Evolutionary conservation across 164 flowering plant species (phyloP), one percentile per base, ranked within the genome.

Genomic region (Echeveria elegans): DNA sequence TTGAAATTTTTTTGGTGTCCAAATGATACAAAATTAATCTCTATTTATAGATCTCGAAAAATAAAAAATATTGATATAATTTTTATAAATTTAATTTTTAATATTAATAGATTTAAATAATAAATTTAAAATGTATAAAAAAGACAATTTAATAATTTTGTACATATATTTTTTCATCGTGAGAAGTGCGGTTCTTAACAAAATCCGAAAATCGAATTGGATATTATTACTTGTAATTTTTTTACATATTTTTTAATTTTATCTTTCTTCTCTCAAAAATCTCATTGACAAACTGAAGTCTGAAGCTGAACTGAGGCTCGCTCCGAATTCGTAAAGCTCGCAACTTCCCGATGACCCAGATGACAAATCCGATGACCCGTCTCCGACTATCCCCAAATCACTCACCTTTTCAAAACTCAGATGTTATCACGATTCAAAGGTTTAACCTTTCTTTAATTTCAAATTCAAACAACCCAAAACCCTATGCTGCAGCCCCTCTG

Each of bases 401-500:
- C 59, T 53, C 30, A 26, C 59, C 59, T 53, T 53, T 53, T 14
- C 59, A 24, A 29, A 53, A 53, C 28, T 26, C 59, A 29, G 30
- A 53, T 15, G 59, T 53, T 9, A 4, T 53, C 59, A 9, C 30
- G 29, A 53, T 24, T 10, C 59, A 24, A 53, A 53, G 59, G 29
- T 53, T 53, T 15, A 11, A 53, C 30, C 59, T 53, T 53, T 53
- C 59, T 9, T 24, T 29, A 23, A 53, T 53, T 24, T 24, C 59
- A 53, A 23, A 29, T 2, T 53, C 15, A 53, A 53, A 53, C 59
- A 66, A 32, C 34, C 68, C 73, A 81, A 69, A 71, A 14, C 61
- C 59, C 70, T 48, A 53, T 24, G 59, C 59, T 53, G 94, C 81
- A 53, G 59, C n/a, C n/a, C n/a, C 70, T 71, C 81, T 0, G 72